Percentiles rank a stretch among this genome's conserved stretches.
phyloP scores from a whole-genome alignment of 2,329 filamentous ascomycete species.

The Aspergillus fumigatus region DNA sequence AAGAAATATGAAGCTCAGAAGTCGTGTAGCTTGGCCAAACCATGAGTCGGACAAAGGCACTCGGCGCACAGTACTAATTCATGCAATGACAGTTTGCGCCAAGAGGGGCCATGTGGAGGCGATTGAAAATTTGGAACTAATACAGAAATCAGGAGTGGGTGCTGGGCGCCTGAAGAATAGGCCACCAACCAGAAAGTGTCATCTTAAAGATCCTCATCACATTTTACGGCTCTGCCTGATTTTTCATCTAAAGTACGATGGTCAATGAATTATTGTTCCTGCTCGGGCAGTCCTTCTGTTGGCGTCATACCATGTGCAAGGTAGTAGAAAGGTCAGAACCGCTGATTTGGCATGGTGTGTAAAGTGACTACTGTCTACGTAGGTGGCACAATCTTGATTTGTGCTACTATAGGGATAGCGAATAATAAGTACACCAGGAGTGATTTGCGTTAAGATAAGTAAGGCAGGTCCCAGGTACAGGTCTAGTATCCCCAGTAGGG shows the following conservation, averaged over 20 bases:
- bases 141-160: neutral
- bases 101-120: neutral
- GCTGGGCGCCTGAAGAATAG: neutral
- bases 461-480: neutral
- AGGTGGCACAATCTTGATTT: neutral
- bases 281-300: neutral
- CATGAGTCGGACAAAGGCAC: slow-evolving; percentile 4
- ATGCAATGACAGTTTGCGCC: neutral
- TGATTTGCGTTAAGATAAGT: neutral
- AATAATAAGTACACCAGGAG: too few relatives aligned
- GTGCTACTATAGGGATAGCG: neutral
- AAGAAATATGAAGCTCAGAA: slow-evolving; percentile 2
- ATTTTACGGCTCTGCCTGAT: neutral
- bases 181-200: slow-evolving; percentile 6
- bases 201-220: slow-evolving; percentile 1
- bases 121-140: neutral
- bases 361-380: neutral
- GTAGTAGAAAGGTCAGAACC: neutral
- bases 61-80: neutral
- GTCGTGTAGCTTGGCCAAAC: neutral
- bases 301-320: neutral
- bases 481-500: neutral
- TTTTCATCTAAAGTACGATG: neutral
- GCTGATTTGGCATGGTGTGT: neutral
- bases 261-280: neutral